Percentiles rank a stretch among this genome's conserved stretches.
Conservation (phyloP, 306 rosid genomes). For the Cotoneaster glaucophyllus region DNA sequence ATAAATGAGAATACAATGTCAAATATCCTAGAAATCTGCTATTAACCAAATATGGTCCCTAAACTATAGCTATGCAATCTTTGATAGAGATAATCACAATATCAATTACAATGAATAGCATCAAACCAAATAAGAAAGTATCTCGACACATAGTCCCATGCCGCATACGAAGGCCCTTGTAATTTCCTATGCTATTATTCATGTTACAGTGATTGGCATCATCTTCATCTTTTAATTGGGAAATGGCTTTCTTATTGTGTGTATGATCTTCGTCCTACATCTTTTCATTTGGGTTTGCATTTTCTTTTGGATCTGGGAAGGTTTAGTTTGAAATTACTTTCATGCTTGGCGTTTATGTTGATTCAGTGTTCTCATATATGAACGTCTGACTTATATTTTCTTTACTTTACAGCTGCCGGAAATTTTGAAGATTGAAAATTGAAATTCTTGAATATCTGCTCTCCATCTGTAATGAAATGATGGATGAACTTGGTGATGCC, state of each 20-base stretch:
- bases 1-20: no score
- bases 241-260: not conserved
- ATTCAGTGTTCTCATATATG: not conserved
- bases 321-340: not conserved
- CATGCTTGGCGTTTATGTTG: not conserved
- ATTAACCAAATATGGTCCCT: no score
- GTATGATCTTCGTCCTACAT: not conserved
- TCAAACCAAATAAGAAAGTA: no score
- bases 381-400: not conserved
- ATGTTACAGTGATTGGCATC: not conserved
- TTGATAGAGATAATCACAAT: no score
- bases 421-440: conserved; percentile 63
- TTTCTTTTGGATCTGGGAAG: not conserved
- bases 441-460: conserved; percentile 48
- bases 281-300: not conserved
- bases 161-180: conserved; percentile 41
- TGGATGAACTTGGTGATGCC: conserved; percentile 45
- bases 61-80: no score
- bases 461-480: conserved; percentile 40
- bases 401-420: conserved; percentile 42
- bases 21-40: no score
- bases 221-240: not conserved
- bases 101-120: no score
- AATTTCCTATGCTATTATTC: conserved; percentile 20
- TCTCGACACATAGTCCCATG: conserved; percentile 13